A percentile compares a stretch with the other conserved stretches of the same genome.
phyloP scores from a whole-genome alignment of 306 rosid genomes.

The Dalbergia oliveri region DNA sequence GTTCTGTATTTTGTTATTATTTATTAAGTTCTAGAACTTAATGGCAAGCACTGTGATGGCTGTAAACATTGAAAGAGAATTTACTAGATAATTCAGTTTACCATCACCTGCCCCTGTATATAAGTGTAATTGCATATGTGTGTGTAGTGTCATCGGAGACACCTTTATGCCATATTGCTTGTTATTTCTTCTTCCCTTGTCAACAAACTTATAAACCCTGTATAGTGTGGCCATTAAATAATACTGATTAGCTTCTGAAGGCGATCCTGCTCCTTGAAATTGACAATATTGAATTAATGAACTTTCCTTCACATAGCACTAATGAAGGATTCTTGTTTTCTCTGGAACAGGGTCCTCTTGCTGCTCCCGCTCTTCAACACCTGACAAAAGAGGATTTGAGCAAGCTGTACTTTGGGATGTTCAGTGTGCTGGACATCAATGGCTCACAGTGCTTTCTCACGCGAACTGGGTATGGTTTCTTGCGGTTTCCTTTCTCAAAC shows the following conservation, averaged over 20 bases:
- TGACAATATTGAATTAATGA: slow-evolving; percentile 22
- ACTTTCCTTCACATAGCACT: slow-evolving; percentile 1
- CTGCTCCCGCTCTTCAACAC: slow-evolving; percentile 85
- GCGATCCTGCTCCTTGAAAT: not conserved
- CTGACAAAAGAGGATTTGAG: slow-evolving; percentile 83
- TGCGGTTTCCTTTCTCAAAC: slow-evolving; percentile 10
- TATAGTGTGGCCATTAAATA: no score
- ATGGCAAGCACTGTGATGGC: slow-evolving; percentile 15
- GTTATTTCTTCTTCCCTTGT: not conserved
- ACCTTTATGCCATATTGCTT: not conserved
- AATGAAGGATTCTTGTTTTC: slow-evolving; percentile 30
- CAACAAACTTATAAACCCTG: not conserved
- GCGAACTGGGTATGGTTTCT: slow-evolving; percentile 78
- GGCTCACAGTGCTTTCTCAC: slow-evolving; percentile 80
- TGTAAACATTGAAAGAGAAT: not conserved
- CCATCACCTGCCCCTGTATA: slow-evolving; percentile 3
- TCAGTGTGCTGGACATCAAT: slow-evolving; percentile 75
- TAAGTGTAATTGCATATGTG: not conserved
- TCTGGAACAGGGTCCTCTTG: slow-evolving; percentile 83
- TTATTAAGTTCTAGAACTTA: not conserved
- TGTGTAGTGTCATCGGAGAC: not conserved
- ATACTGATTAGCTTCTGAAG: not conserved
- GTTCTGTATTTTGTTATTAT: not conserved
- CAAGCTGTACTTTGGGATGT: slow-evolving; percentile 81
- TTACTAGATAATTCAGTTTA: not conserved